phyloP scores from a whole-genome alignment of 192 early-diverging fungal genomes.

The Helicostylum pulchrum region DNA sequence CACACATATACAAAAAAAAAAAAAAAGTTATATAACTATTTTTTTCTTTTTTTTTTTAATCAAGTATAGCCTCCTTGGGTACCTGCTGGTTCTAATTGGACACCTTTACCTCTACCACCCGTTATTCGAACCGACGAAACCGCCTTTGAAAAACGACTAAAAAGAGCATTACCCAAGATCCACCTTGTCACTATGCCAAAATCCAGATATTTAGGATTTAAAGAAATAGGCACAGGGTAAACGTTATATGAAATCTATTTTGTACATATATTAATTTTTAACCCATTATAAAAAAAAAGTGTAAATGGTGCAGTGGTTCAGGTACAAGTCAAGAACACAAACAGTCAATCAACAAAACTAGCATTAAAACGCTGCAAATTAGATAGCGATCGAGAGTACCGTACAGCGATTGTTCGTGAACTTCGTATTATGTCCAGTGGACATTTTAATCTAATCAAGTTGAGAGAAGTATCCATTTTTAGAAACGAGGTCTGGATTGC shows the following conservation, averaged over 20 bases:
- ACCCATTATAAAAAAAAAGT: constrained; percentile 8
- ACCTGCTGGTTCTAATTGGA: constrained; percentile 24
- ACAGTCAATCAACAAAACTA: background rate
- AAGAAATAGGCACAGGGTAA: constrained; percentile 39
- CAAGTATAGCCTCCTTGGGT: constrained; percentile 38
- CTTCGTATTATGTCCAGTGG: constrained; percentile 35
- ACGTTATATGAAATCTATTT: no score
- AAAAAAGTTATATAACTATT: background rate
- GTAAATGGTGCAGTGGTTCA: constrained; percentile 39
- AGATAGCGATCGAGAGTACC: constrained; percentile 33
- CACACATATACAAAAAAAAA: background rate
- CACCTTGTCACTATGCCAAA: constrained; percentile 21
- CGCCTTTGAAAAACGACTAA: constrained; percentile 33
- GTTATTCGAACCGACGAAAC: constrained; percentile 16
- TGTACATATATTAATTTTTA: no score
- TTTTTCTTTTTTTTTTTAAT: background rate
- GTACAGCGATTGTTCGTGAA: constrained; percentile 35
- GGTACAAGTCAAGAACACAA: constrained; percentile 5
- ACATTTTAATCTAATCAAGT: constrained; percentile 32
- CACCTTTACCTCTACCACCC: constrained; percentile 16
- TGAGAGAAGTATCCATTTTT: constrained; percentile 29
- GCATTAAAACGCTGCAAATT: constrained; percentile 38
- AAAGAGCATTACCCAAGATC: constrained; percentile 30
- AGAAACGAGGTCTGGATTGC: constrained; percentile 37
- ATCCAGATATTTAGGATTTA: constrained; percentile 22